Conservation (phyloP, 2,329 filamentous ascomycete genomes). For the Anisogramma anomala region DNA sequence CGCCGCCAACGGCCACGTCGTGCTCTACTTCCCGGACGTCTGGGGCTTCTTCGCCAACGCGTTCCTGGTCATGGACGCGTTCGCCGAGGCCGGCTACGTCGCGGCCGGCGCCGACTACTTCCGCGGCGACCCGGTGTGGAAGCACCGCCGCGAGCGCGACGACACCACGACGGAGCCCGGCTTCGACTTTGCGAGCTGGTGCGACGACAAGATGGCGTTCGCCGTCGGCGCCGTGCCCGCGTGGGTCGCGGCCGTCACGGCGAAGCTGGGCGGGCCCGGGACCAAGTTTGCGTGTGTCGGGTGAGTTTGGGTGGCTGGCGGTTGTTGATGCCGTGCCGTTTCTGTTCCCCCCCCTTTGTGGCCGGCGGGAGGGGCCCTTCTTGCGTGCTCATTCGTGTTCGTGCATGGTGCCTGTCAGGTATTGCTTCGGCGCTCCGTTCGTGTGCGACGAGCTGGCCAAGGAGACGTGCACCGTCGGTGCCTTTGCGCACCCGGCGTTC, state of each 20-base stretch:
- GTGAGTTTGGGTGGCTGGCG: background rate
- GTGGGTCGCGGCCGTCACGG: conserved; percentile 30
- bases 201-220: conserved; percentile 30
- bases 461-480: conserved; percentile 29
- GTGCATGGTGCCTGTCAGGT: too few species aligned
- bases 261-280: conserved; percentile 22
- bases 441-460: conserved; percentile 30
- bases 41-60: conserved; percentile 32
- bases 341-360: too few species aligned
- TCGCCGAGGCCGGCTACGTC: conserved; percentile 32
- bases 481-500: conserved; percentile 39
- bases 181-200: conserved; percentile 39
- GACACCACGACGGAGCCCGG: conserved; percentile 22
- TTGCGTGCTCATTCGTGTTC: too few species aligned
- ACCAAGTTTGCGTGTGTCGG: conserved; percentile 31
- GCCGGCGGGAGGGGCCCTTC: too few species aligned
- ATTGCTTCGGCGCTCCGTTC: conserved; percentile 32
- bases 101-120: conserved; percentile 35
- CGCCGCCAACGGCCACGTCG: conserved; percentile 28
- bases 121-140: conserved; percentile 31
- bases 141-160: conserved; percentile 25
- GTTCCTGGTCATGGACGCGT: conserved; percentile 32
- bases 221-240: conserved; percentile 30
- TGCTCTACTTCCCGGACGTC: conserved; percentile 35
- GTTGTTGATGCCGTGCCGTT: too few species aligned